These are phyloP conservation scores for Polyplosphaeria fusca DNA, from an alignment of 495 filamentous ascomycete species.

Conservation along the genomic window DNA sequence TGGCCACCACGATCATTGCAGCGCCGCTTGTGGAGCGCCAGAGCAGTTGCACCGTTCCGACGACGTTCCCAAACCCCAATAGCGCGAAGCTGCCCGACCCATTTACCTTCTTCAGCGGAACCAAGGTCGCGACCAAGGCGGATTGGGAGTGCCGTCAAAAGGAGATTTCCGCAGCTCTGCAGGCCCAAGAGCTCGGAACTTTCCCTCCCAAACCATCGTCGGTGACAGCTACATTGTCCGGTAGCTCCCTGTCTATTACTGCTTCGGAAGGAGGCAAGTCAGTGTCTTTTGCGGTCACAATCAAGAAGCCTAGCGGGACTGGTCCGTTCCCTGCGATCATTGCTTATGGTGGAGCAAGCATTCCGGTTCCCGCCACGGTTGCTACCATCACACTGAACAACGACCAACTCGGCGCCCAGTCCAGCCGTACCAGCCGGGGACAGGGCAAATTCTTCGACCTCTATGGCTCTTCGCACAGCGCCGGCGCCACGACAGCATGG, in stretches of 20 bases:
- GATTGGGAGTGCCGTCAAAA: constrained; percentile 51
- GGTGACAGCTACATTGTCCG: constrained; percentile 39
- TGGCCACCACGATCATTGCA: constrained; percentile 27
- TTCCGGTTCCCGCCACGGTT: constrained; percentile 44
- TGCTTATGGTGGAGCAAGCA: constrained; percentile 40
- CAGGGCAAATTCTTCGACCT: constrained; percentile 49
- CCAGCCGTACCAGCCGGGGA: constrained; percentile 22
- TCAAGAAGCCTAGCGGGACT: constrained; percentile 30
- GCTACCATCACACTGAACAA: constrained; percentile 45
- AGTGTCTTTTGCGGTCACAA: constrained; percentile 25
- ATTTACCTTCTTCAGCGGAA: constrained; percentile 48
- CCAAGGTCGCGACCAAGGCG: constrained; percentile 46
- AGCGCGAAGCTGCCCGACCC: constrained; percentile 49
- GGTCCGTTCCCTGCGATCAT: constrained; percentile 48
- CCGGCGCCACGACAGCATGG: constrained; percentile 48
- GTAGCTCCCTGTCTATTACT: constrained; percentile 18
- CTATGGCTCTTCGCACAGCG: constrained; percentile 42
- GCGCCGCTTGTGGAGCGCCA: constrained; percentile 29
- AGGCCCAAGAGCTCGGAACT: constrained; percentile 53
- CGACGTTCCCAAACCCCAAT: constrained; percentile 14
- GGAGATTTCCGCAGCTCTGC: constrained; percentile 52
- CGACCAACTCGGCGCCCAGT: constrained; percentile 27
- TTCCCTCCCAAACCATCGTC: constrained; percentile 46
- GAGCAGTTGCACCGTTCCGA: constrained; percentile 18
- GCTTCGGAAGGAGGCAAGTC: constrained; percentile 27